Evolutionary conservation across 2,329 filamentous ascomycete species (phyloP).

Genomic region (Aspergillus pseudonomiae): DNA sequence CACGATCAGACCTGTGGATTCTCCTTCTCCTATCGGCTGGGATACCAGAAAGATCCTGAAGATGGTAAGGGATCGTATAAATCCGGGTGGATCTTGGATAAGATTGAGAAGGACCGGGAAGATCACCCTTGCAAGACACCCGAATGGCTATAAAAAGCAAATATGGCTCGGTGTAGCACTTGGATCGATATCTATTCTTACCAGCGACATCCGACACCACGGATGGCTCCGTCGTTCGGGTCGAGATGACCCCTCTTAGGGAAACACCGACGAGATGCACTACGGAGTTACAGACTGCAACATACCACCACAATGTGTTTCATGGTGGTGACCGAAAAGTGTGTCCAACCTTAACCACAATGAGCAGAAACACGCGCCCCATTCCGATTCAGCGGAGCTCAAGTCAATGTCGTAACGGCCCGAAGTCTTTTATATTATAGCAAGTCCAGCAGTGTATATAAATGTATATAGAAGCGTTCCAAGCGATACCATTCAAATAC

Average conservation of each 20-base stretch:
- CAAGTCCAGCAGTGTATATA: neutral
- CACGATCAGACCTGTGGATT: conserved; percentile 15
- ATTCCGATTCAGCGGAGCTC: neutral
- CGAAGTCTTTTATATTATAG: neutral
- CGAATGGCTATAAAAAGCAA: conserved; percentile 11
- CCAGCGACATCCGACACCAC: neutral
- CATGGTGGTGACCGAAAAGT: no score
- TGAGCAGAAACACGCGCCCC: neutral
- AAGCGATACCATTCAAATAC: neutral
- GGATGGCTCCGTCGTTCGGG: neutral
- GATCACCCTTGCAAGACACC: conserved; percentile 13
- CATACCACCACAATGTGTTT: neutral
- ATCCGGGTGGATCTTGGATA: conserved; percentile 18
- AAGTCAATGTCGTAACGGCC: neutral
- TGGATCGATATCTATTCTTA: neutral
- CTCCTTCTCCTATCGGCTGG: conserved; percentile 16
- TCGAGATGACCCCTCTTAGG: neutral
- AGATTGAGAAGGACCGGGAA: conserved; percentile 17
- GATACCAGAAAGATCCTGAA: conserved; percentile 9
- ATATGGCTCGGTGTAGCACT: neutral
- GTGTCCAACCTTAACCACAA: neutral
- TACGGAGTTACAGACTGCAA: neutral
- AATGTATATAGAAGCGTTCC: neutral
- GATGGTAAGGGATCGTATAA: conserved; percentile 11
- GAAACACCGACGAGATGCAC: neutral